These are phyloP conservation scores for Backusella parvicylindrica DNA, from an alignment of 192 early-diverging fungal genomes.

Conservation along the genomic window DNA sequence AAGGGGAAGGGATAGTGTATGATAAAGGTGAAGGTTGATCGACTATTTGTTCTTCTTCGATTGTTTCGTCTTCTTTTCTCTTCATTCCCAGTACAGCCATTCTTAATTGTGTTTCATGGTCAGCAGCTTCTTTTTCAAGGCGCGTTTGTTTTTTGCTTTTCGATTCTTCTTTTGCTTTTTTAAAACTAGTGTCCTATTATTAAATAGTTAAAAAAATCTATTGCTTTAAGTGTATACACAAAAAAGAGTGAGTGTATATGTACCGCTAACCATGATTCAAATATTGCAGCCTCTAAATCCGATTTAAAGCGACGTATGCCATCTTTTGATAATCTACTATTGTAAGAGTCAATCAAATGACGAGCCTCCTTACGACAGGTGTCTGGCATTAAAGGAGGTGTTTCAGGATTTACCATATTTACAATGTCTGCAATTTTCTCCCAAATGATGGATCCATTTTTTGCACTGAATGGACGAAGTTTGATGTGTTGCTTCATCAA, in stretches of 20 bases:
- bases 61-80: neutral
- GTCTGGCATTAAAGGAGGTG: neutral
- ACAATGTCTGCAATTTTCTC: neutral
- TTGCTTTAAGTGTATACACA: neutral
- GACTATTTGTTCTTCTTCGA: neutral
- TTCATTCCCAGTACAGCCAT: neutral
- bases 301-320: neutral
- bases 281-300: neutral
- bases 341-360: neutral
- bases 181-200: neutral
- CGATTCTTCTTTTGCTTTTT: conserved; percentile 1
- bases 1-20: neutral
- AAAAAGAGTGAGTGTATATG: neutral
- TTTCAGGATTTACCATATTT: neutral
- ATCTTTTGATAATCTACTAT: neutral
- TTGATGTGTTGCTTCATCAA: neutral
- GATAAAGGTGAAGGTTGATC: neutral
- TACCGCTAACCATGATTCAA: neutral
- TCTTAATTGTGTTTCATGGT: neutral
- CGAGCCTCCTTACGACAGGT: neutral
- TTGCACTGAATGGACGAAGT: neutral
- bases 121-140: neutral
- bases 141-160: neutral
- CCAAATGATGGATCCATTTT: neutral
- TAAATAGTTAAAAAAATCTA: neutral